Evolutionary conservation across 2,329 filamentous ascomycete species (phyloP).

Genomic region (Aspergillus flavus): DNA sequence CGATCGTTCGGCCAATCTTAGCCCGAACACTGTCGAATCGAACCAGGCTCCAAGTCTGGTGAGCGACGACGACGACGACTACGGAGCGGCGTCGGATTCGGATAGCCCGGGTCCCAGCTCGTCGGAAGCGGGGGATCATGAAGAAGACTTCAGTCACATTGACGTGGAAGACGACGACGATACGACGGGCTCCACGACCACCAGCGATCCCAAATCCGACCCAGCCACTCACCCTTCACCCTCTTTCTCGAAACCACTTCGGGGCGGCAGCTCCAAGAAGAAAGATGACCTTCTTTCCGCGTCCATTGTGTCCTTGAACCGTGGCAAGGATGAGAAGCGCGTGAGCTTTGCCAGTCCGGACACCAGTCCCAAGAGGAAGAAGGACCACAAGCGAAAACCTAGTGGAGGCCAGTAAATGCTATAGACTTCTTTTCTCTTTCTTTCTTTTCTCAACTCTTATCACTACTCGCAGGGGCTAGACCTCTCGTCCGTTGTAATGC

Average conservation of each 20-base stretch:
- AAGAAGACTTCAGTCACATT: constrained; percentile 49
- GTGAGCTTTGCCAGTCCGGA: constrained; percentile 41
- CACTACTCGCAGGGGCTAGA: constrained; percentile 5
- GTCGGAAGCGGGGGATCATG: constrained; percentile 57
- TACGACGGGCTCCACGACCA: constrained; percentile 35
- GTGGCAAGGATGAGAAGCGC: constrained; percentile 38
- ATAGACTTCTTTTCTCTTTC: constrained; percentile 15
- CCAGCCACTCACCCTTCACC: constrained; percentile 31
- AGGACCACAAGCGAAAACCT: constrained; percentile 29
- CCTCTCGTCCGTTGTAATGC: constrained; percentile 10
- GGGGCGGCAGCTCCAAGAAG: constrained; percentile 35
- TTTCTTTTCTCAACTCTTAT: constrained; percentile 13
- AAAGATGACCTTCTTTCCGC: constrained; percentile 30
- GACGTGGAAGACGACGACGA: constrained; percentile 51
- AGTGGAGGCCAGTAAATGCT: constrained; percentile 20
- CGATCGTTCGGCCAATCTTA: constrained; percentile 57
- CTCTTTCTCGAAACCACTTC: constrained; percentile 34
- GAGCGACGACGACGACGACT: constrained; percentile 79
- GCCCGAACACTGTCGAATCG: constrained; percentile 69
- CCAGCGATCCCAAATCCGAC: constrained; percentile 37
- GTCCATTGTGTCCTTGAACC: constrained; percentile 30
- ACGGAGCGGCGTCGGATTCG: constrained; percentile 69
- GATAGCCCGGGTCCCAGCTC: constrained; percentile 56
- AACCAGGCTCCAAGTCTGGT: constrained; percentile 79
- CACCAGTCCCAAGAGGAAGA: constrained; percentile 34